Evolutionary conservation across 2,329 filamentous ascomycete species (phyloP).

Genomic region (Trichoderma sp.): DNA sequence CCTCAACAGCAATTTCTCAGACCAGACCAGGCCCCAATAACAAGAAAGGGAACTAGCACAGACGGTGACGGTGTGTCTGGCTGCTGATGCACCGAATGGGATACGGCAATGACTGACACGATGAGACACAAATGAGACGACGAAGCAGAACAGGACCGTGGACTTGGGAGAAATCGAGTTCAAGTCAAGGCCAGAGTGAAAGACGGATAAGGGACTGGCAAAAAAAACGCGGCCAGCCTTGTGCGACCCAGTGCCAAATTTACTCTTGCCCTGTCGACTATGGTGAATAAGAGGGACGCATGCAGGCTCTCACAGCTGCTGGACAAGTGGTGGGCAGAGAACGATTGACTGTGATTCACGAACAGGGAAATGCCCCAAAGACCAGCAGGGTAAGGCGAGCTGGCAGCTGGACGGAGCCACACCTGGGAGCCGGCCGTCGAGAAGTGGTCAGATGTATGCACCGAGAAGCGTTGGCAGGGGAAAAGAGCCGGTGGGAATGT

Average conservation of each 20-base stretch:
- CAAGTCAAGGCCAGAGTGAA: background rate
- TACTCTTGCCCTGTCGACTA: background rate
- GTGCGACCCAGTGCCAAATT: constrained; percentile 20
- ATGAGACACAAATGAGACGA: constrained; percentile 6
- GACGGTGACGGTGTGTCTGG: background rate
- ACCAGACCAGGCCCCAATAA: constrained; percentile 4
- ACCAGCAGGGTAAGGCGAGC: background rate
- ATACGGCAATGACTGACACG: background rate
- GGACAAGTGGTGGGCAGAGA: constrained; percentile 11
- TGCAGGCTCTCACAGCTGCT: constrained; percentile 17
- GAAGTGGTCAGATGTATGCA: constrained; percentile 11
- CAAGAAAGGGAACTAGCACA: constrained; percentile 1
- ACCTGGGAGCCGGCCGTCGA: background rate
- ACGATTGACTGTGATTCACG: constrained; percentile 21
- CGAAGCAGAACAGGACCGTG: background rate
- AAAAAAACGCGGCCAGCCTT: constrained; percentile 14
- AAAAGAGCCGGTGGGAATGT: background rate
- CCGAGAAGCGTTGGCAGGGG: background rate
- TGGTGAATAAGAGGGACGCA: constrained; percentile 15
- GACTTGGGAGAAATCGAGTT: background rate
- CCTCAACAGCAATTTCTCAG: background rate
- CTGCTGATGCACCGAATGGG: constrained; percentile 9
- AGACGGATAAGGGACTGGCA: background rate
- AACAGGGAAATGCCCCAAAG: background rate
- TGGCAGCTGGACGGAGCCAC: background rate